Conservation (phyloP, 768 basidiomycete genomes). For the Agrocybe praecox region DNA sequence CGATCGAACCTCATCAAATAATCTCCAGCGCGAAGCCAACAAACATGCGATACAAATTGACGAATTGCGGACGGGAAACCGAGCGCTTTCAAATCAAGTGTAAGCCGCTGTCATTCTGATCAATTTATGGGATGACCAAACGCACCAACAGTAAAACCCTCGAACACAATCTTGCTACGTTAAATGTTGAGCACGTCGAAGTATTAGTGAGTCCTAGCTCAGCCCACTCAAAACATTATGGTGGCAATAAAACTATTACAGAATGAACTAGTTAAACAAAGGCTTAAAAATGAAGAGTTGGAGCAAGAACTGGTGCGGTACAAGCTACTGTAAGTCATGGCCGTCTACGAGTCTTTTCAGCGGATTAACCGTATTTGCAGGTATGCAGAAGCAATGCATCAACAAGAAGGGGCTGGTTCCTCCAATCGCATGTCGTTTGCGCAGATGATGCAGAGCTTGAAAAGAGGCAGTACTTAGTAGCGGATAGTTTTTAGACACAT, state of each 20-base stretch:
- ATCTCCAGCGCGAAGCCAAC: conserved; percentile 61
- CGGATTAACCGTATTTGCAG: conserved; percentile 23
- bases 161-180: conserved; percentile 74
- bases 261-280: conserved; percentile 90
- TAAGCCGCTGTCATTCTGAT: conserved; percentile 39
- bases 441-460: conserved; percentile 41
- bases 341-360: too few relatives aligned
- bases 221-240: too few relatives aligned
- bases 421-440: conserved; percentile 62
- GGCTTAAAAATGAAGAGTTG: conserved; percentile 89
- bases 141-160: conserved; percentile 66
- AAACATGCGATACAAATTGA: conserved; percentile 88
- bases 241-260: conserved; percentile 24
- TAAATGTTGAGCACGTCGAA: conserved; percentile 84
- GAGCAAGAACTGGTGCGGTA: conserved; percentile 94
- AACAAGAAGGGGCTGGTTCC: conserved; percentile 70
- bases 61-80: conserved; percentile 76
- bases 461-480: conserved; percentile 34
- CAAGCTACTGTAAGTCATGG: conserved; percentile 74
- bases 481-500: background rate
- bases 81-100: conserved; percentile 78
- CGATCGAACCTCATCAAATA: background rate
- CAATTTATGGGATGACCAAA: conserved; percentile 7
- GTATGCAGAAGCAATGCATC: conserved; percentile 79
- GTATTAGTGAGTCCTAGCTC: conserved; percentile 56